Evolutionary conservation across 2,329 filamentous ascomycete species (phyloP).

Genomic region (Zasmidium cellare): DNA sequence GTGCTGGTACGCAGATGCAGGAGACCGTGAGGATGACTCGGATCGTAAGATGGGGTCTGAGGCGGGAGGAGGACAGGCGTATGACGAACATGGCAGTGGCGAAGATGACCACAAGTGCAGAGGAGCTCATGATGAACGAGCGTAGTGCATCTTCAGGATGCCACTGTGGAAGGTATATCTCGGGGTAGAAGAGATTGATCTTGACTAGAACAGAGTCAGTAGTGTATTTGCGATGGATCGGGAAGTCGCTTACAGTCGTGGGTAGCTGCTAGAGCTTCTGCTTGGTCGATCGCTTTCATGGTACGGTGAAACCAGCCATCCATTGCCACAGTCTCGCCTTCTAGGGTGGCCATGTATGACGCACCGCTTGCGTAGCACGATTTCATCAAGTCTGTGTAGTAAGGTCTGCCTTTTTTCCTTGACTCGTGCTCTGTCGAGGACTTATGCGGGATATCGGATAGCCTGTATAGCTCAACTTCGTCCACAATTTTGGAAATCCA

Average conservation of each 20-base stretch:
- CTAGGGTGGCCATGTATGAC: slow-evolving; percentile 46
- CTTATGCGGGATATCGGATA: slow-evolving; percentile 37
- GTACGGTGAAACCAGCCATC: slow-evolving; percentile 50
- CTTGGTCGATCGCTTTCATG: slow-evolving; percentile 35
- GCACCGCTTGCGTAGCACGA: slow-evolving; percentile 40
- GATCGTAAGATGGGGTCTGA: slow-evolving; percentile 18
- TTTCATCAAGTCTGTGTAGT: slow-evolving; percentile 46
- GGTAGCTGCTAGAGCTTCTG: slow-evolving; percentile 9
- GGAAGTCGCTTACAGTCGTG: neutral
- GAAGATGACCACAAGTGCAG: slow-evolving; percentile 20
- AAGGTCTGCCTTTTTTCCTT: slow-evolving; percentile 44
- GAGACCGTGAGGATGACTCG: slow-evolving; percentile 28
- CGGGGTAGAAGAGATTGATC: slow-evolving; percentile 45
- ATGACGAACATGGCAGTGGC: slow-evolving; percentile 15
- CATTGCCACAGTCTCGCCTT: slow-evolving; percentile 50
- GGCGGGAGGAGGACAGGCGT: slow-evolving; percentile 13
- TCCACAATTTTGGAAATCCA: slow-evolving; percentile 45
- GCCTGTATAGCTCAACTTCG: slow-evolving; percentile 43
- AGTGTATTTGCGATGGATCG: slow-evolving; percentile 28
- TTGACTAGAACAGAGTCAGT: slow-evolving; percentile 36
- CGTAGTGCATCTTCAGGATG: slow-evolving; percentile 43
- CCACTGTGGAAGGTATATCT: slow-evolving; percentile 46
- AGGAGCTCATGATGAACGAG: slow-evolving; percentile 38
- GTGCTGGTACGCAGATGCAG: slow-evolving; percentile 23
- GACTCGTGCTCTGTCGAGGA: slow-evolving; percentile 35